These are phyloP conservation scores for Colletotrichum navitas DNA, from an alignment of 2,329 filamentous ascomycete genomes.

Conservation along the genomic window DNA sequence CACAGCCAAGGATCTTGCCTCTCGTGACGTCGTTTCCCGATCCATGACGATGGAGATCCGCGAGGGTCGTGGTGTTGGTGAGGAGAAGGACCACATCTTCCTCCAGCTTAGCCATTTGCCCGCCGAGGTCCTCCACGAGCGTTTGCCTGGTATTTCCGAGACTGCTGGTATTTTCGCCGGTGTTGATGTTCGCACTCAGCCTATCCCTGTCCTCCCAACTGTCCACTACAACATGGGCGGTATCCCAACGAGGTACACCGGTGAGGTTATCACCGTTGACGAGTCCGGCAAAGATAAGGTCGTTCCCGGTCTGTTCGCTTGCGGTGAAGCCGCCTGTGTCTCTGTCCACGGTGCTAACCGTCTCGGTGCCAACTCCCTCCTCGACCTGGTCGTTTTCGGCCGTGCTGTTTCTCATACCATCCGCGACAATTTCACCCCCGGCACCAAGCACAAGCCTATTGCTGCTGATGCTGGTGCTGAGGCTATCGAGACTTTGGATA, in stretches of 20 bases:
- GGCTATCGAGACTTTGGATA: conserved; percentile 87
- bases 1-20: conserved; percentile 97
- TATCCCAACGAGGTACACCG: conserved; percentile 97
- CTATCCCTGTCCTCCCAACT: conserved; percentile 94
- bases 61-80: conserved; percentile 94
- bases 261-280: conserved; percentile 92
- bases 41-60: conserved; percentile 99
- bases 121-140: conserved; percentile 91
- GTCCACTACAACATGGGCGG: conserved; percentile 99
- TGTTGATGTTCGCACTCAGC: conserved; percentile 97
- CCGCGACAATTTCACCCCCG: conserved; percentile 91
- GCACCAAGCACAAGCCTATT: conserved; percentile 82
- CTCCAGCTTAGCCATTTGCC: conserved; percentile 97
- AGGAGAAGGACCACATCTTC: conserved; percentile 98
- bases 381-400: conserved; percentile 97
- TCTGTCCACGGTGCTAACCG: conserved; percentile 99
- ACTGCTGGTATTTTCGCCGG: conserved; percentile 97
- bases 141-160: conserved; percentile 98
- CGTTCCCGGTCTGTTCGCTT: conserved; percentile 94
- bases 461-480: conserved; percentile 89
- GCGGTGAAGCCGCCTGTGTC: conserved; percentile 96
- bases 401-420: conserved; percentile 98
- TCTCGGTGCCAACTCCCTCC: conserved; percentile 96
- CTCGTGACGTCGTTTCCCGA: conserved; percentile 94
- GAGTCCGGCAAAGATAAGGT: conserved; percentile 90